Conservation (phyloP, 805 yeast genomes). For the Pichia kluyveri region DNA sequence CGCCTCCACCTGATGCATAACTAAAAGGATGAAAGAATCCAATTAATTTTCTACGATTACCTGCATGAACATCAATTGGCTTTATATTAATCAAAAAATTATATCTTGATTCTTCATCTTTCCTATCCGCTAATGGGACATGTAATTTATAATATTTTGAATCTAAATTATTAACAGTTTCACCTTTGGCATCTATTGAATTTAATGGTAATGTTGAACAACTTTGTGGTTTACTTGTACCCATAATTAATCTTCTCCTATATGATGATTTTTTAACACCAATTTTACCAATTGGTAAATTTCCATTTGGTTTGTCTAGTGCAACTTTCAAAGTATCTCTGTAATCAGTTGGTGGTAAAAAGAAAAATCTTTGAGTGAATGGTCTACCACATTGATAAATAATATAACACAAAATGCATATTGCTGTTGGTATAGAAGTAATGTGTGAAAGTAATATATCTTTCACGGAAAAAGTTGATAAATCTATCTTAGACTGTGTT, state of each 20-base stretch:
- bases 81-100: slow-evolving; percentile 16
- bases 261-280: slow-evolving; percentile 21
- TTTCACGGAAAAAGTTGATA: no score
- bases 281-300: slow-evolving; percentile 12
- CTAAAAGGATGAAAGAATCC: slow-evolving; percentile 97
- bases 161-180: slow-evolving; percentile 10
- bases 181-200: slow-evolving; percentile 1
- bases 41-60: slow-evolving; percentile 36
- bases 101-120: slow-evolving; percentile 8
- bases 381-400: slow-evolving; percentile 14
- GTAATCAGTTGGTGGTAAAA: slow-evolving; percentile 23
- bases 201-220: slow-evolving; percentile 28
- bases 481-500: background rate
- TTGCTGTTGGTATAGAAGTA: background rate
- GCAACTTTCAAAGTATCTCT: slow-evolving; percentile 17
- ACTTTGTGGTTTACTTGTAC: slow-evolving; percentile 21
- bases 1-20: slow-evolving; percentile 98
- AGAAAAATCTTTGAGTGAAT: slow-evolving; percentile 17
- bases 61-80: slow-evolving; percentile 24
- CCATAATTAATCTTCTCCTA: slow-evolving; percentile 26
- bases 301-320: slow-evolving; percentile 13
- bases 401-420: background rate
- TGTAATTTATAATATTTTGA: slow-evolving; percentile 13
- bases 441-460: background rate
- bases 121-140: slow-evolving; percentile 21